Conservation (phyloP, 1,139 yeast species). For the Insectozyma bohioensis region DNA sequence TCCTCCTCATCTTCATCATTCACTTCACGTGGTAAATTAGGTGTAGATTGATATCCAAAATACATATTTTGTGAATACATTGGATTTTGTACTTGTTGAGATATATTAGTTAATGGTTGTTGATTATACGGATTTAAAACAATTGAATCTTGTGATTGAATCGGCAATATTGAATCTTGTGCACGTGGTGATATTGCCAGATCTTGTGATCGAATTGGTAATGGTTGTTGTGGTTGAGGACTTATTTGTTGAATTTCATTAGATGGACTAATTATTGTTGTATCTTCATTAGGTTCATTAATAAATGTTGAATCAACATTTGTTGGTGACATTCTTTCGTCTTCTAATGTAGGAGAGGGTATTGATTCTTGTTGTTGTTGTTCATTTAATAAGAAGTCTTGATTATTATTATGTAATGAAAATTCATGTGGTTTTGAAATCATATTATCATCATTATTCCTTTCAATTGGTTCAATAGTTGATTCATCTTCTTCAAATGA, state of each 20-base stretch:
- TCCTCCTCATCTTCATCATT: too few relatives aligned
- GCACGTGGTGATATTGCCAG: not conserved
- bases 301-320: too few relatives aligned
- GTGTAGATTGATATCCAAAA: constrained; percentile 6
- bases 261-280: too few relatives aligned
- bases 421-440: not conserved
- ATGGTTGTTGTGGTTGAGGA: not conserved
- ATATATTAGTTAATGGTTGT: too few relatives aligned
- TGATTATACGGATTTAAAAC: too few relatives aligned
- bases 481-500: too few relatives aligned
- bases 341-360: too few relatives aligned
- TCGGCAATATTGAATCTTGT: too few relatives aligned
- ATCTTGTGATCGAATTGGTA: not conserved
- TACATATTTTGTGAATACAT: not conserved
- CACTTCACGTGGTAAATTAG: not conserved
- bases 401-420: not conserved
- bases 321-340: too few relatives aligned
- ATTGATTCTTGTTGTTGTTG: not conserved
- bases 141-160: too few relatives aligned
- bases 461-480: not conserved
- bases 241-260: too few relatives aligned
- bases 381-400: not conserved
- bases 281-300: too few relatives aligned
- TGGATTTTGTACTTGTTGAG: constrained; percentile 1
- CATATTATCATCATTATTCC: not conserved